These are phyloP conservation scores for Heliamphora pulchella DNA, from an alignment of 179 eudicot species.

Conservation along the genomic window DNA sequence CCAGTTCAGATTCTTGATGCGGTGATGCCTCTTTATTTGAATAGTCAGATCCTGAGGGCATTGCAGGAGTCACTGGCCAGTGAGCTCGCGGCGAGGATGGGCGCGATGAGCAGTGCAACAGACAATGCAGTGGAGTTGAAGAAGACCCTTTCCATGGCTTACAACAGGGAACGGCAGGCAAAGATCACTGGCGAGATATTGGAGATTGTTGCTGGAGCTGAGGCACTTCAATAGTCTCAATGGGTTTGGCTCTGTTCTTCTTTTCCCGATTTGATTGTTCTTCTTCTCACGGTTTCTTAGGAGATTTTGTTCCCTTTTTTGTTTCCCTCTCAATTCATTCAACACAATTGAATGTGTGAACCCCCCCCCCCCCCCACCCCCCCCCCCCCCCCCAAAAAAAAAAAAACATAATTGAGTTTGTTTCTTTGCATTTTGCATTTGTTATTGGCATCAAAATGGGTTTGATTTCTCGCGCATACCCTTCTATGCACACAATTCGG, in stretches of 20 bases:
- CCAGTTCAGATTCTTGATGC: conserved; percentile 88
- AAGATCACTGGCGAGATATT: conserved; percentile 70
- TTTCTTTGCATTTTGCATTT: background rate
- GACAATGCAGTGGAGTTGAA: conserved; percentile 69
- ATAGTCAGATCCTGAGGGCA: conserved; percentile 71
- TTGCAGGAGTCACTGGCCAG: conserved; percentile 84
- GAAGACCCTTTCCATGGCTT: conserved; percentile 38
- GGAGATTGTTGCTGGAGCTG: conserved; percentile 84
- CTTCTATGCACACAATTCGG: background rate
- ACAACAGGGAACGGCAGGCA: conserved; percentile 57
- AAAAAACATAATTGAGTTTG: too few species aligned
- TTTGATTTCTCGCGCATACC: background rate
- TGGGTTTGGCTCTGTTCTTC: background rate
- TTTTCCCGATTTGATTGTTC: background rate
- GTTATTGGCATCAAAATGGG: background rate
- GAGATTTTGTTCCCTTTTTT: background rate
- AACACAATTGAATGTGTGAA: background rate
- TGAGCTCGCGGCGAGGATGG: conserved; percentile 84
- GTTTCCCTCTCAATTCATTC: conserved; percentile 10
- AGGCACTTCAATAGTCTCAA: conserved; percentile 34
- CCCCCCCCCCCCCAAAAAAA: too few species aligned
- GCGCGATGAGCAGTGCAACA: conserved; percentile 71
- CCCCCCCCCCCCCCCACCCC: too few species aligned
- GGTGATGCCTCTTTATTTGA: conserved; percentile 75
- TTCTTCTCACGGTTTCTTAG: background rate